These are phyloP conservation scores for Fomitopsis pulvina DNA, from an alignment of 768 basidiomycete species.

Conservation along the genomic window DNA sequence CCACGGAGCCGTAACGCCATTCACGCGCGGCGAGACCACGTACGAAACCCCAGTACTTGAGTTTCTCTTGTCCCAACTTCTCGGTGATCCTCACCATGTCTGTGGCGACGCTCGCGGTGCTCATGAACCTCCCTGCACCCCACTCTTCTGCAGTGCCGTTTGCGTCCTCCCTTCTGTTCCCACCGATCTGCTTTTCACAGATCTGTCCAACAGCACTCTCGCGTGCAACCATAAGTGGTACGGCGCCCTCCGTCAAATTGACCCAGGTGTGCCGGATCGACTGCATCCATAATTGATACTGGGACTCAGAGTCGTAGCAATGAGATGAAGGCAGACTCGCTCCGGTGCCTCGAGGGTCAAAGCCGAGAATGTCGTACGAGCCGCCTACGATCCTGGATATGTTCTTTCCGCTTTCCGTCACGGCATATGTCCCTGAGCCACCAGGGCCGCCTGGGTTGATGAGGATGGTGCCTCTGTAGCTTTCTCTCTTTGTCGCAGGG, in stretches of 20 bases:
- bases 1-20: background rate
- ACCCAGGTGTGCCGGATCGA: slow-evolving; percentile 4
- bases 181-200: slow-evolving; percentile 10
- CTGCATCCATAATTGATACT: slow-evolving; percentile 7
- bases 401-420: slow-evolving; percentile 7
- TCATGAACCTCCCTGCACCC: slow-evolving; percentile 16
- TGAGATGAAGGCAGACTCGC: slow-evolving; percentile 10
- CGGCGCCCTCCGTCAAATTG: slow-evolving; percentile 7
- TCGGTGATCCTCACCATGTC: slow-evolving; percentile 25
- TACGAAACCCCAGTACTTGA: slow-evolving; percentile 26
- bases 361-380: slow-evolving; percentile 13
- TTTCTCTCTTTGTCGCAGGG: slow-evolving; percentile 7
- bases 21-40: background rate
- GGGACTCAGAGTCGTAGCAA: slow-evolving; percentile 8
- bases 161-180: background rate
- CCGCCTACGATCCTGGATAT: slow-evolving; percentile 11
- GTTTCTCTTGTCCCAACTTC: slow-evolving; percentile 22
- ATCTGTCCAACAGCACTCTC: slow-evolving; percentile 1
- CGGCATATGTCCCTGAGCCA: slow-evolving; percentile 8
- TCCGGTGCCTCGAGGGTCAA: slow-evolving; percentile 15
- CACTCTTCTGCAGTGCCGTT: slow-evolving; percentile 4
- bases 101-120: slow-evolving; percentile 21
- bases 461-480: slow-evolving; percentile 11
- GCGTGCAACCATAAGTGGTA: background rate
- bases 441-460: slow-evolving; percentile 16